These are phyloP conservation scores for Pythium myriotylum DNA, from an alignment of 352 stramenopile species.

Conservation along the genomic window DNA sequence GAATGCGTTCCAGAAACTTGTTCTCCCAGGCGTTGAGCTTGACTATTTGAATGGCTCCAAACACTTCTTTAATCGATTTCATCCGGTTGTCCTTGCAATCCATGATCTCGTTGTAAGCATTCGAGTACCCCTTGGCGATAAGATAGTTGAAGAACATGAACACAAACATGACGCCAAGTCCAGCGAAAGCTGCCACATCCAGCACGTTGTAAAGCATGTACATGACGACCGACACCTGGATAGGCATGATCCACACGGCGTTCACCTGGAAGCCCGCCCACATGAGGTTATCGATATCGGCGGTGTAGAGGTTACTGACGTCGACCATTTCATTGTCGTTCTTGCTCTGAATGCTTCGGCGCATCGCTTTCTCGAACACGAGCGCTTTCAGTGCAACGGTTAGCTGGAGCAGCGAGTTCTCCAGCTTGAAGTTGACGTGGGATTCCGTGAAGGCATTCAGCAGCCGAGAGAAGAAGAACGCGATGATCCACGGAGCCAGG, in stretches of 20 bases:
- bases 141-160: slow-evolving; percentile 29
- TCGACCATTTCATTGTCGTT: slow-evolving; percentile 38
- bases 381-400: slow-evolving; percentile 27
- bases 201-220: slow-evolving; percentile 41
- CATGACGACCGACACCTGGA: slow-evolving; percentile 33
- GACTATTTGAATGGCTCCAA: slow-evolving; percentile 78
- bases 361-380: slow-evolving; percentile 34
- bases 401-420: slow-evolving; percentile 26
- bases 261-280: slow-evolving; percentile 40
- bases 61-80: slow-evolving; percentile 46
- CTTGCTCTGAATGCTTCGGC: slow-evolving; percentile 26
- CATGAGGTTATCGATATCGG: slow-evolving; percentile 76
- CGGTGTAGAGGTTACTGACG: slow-evolving; percentile 90
- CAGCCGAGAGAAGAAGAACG: slow-evolving; percentile 33
- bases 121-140: slow-evolving; percentile 24
- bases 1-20: slow-evolving; percentile 75
- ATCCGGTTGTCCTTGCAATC: slow-evolving; percentile 46
- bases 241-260: slow-evolving; percentile 32
- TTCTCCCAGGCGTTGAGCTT: slow-evolving; percentile 92
- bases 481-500: slow-evolving; percentile 22
- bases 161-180: slow-evolving; percentile 33
- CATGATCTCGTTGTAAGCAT: slow-evolving; percentile 27
- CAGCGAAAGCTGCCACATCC: slow-evolving; percentile 33
- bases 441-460: slow-evolving; percentile 26
- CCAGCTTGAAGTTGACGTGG: slow-evolving; percentile 30